These are phyloP conservation scores for Trametes elegans DNA, from an alignment of 768 basidiomycete species.

Conservation along the genomic window DNA sequence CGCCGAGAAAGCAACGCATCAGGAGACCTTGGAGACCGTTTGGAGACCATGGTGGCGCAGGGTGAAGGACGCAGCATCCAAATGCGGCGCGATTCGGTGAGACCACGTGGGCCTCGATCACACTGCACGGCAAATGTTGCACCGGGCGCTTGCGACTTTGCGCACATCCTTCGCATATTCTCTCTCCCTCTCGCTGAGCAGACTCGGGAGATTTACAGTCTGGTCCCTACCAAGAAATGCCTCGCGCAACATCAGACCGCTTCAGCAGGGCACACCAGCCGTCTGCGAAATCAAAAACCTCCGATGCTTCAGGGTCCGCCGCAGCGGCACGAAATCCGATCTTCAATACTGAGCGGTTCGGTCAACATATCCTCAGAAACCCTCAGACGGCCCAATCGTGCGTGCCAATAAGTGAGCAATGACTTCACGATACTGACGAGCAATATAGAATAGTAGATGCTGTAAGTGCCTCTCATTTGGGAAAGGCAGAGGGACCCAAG, in stretches of 20 bases:
- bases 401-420: slow-evolving; percentile 25
- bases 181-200: too few species aligned
- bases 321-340: slow-evolving; percentile 72
- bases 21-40: background rate
- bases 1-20: background rate
- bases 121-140: slow-evolving; percentile 4
- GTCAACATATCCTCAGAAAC: slow-evolving; percentile 97
- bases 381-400: slow-evolving; percentile 88
- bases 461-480: slow-evolving; percentile 37
- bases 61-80: background rate
- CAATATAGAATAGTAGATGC: slow-evolving; percentile 58
- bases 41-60: background rate
- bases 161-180: background rate
- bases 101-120: slow-evolving; percentile 11
- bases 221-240: slow-evolving; percentile 49
- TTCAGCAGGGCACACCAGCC: slow-evolving; percentile 70
- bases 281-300: slow-evolving; percentile 50
- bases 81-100: background rate
- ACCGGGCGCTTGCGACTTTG: background rate
- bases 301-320: slow-evolving; percentile 38
- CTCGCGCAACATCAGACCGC: slow-evolving; percentile 73
- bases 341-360: slow-evolving; percentile 93
- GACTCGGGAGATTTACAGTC: too few species aligned
- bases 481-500: too few species aligned
- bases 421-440: background rate